Base-by-base conservation (phyloP, 148 eudicot genomes). In the Arctostaphylos glauca region DNA sequence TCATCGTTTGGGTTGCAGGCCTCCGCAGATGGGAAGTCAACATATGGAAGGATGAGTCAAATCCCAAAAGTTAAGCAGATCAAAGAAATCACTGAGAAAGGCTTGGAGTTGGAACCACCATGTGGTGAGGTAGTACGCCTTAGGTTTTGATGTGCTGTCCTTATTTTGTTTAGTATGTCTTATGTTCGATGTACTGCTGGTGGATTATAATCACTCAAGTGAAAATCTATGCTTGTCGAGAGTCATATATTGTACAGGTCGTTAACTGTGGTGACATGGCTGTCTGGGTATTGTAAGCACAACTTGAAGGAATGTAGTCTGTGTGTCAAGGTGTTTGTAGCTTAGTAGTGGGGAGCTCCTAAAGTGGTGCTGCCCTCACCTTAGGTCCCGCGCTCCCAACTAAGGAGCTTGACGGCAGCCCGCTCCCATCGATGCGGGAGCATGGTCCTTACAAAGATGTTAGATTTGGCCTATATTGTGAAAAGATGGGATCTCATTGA, bases 101-200 rank as follows among this genome's bases (percentile, higher is more conserved):
- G 70, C 83, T 86, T 96, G 82, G 86, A 74, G 56, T 91, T 96
- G 76, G 91, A 92, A 87, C 99, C 93, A 82, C 89, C 91, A 25
- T 87, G 93, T 84, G 72, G 77, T 70, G 92, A 89, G 90, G 99
- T 96, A 83, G 48, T 64, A 21, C 44, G 55, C 41, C 44, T 67
- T 48, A 5, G 77, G 55, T 85, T 79, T 75, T 19, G 23, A 8
- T 59, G 15, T 78, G 12, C 16, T 78, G 2, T 59, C 16, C 71
- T 58, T 78, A 5, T 60, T 43, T 59, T 25, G 19, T 59, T 58
- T 19, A 46, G 48, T 12, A 9, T 78, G 53, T 9, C 62, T 43
- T 38, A 56, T 56, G 15, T 3, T 52, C 3, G 60, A 21, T 7
- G 1, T 47, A 50, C 58, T 50, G 60, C 46, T 38, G 9, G 44